A percentile compares a stretch with the other conserved stretches of the same genome.
These are phyloP conservation scores for Beta lomatogona DNA, from an alignment of 179 eudicot genomes.

Conservation along the genomic window DNA sequence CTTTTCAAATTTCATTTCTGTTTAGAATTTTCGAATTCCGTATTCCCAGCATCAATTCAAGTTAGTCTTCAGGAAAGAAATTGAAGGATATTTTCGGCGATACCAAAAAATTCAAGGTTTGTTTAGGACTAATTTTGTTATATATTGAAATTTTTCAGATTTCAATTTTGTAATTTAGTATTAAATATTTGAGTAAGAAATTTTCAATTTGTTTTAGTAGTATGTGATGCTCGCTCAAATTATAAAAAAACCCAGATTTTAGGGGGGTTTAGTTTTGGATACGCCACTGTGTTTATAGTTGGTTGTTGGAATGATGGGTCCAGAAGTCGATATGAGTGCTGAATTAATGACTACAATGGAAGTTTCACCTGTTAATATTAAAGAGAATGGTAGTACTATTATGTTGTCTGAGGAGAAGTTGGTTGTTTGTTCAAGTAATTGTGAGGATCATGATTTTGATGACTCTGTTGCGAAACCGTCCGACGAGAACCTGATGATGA, in stretches of 20 bases:
- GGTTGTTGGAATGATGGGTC: constrained; percentile 40
- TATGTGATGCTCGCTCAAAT: constrained; percentile 10
- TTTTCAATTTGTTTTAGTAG: too few relatives aligned
- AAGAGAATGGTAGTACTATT: constrained; percentile 29
- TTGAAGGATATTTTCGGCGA: too few relatives aligned
- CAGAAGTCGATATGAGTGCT: constrained; percentile 40
- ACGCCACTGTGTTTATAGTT: neutral
- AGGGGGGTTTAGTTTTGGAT: too few relatives aligned
- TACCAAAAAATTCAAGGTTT: too few relatives aligned
- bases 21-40: too few relatives aligned
- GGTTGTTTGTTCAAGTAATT: constrained; percentile 41
- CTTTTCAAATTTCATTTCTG: too few relatives aligned
- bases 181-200: too few relatives aligned
- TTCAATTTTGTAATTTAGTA: too few relatives aligned
- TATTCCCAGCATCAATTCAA: too few relatives aligned
- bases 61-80: too few relatives aligned
- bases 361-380: constrained; percentile 31
- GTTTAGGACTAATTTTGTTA: too few relatives aligned
- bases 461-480: constrained; percentile 16
- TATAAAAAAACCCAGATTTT: neutral
- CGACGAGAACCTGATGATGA: constrained; percentile 35
- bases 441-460: constrained; percentile 37
- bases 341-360: constrained; percentile 37
- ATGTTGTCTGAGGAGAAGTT: constrained; percentile 41
- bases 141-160: neutral